Evolutionary conservation across 345 rosid genomes (phyloP).

Genomic region (Hibiscus trionum): DNA sequence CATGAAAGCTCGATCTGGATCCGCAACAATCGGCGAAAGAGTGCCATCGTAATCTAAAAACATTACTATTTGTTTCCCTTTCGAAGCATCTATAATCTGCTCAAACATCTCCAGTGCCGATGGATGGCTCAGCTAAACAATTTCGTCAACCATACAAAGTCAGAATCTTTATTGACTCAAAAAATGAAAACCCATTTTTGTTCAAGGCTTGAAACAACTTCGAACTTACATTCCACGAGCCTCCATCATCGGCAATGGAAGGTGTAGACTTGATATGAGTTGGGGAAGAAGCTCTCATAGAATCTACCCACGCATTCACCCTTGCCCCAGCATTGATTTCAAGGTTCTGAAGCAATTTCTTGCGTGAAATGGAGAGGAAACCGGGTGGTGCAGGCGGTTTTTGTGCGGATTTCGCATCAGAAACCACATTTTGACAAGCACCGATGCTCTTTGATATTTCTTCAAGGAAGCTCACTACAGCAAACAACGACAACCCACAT

Average conservation of each 20-base stretch:
- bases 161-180: not conserved
- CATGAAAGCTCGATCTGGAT: slow-evolving; percentile 93
- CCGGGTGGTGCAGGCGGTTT: slow-evolving; percentile 52
- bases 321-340: slow-evolving; percentile 57
- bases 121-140: slow-evolving; percentile 33
- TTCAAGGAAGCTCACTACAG: slow-evolving; percentile 15
- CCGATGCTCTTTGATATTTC: slow-evolving; percentile 22
- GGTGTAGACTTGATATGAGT: slow-evolving; percentile 34
- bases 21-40: slow-evolving; percentile 86
- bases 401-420: slow-evolving; percentile 43
- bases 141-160: not conserved
- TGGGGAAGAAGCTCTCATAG: not conserved
- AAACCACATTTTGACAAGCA: slow-evolving; percentile 46
- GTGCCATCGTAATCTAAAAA: slow-evolving; percentile 94
- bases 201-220: not conserved
- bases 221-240: slow-evolving; percentile 57
- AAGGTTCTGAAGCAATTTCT: slow-evolving; percentile 39
- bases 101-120: slow-evolving; percentile 73
- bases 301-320: slow-evolving; percentile 36
- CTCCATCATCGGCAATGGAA: slow-evolving; percentile 29
- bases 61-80: slow-evolving; percentile 85
- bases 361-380: slow-evolving; percentile 30
- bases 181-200: not conserved
- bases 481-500: not conserved
- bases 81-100: slow-evolving; percentile 24